Evolutionary conservation across 2,329 filamentous ascomycete species (phyloP).

Genomic region (Moelleriella libera): DNA sequence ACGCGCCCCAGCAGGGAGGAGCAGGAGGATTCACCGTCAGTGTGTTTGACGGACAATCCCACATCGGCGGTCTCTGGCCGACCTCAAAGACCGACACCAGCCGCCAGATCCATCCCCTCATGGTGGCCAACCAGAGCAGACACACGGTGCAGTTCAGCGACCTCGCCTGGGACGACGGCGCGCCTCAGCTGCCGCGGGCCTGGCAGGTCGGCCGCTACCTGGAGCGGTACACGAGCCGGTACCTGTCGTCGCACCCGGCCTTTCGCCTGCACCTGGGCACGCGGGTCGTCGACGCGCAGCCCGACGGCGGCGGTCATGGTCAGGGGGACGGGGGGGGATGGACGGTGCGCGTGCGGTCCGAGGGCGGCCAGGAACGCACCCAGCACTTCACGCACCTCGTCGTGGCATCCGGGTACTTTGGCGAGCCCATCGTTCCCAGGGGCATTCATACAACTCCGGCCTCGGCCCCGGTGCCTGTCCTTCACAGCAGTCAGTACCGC

Average conservation of each 20-base stretch:
- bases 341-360: constrained; percentile 23
- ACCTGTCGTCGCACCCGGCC: constrained; percentile 27
- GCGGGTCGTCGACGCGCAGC: constrained; percentile 25
- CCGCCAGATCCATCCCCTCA: constrained; percentile 48
- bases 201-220: constrained; percentile 68
- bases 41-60: constrained; percentile 51
- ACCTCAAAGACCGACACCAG: constrained; percentile 29
- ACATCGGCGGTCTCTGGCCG: constrained; percentile 71
- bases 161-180: constrained; percentile 48
- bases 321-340: constrained; percentile 18
- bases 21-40: constrained; percentile 47
- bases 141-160: constrained; percentile 65
- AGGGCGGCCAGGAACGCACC: constrained; percentile 22
- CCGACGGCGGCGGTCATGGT: constrained; percentile 5
- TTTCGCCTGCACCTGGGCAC: constrained; percentile 35
- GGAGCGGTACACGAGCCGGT: constrained; percentile 45
- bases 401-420: constrained; percentile 66
- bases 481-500: constrained; percentile 58
- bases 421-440: constrained; percentile 38
- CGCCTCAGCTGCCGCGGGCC: constrained; percentile 57
- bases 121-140: constrained; percentile 60
- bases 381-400: constrained; percentile 57
- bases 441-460: constrained; percentile 17
- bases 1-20: constrained; percentile 21
- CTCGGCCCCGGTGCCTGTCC: constrained; percentile 26